phyloP scores from a whole-genome alignment of 805 yeast species.

The Tetrapisispora namnaoensis region DNA sequence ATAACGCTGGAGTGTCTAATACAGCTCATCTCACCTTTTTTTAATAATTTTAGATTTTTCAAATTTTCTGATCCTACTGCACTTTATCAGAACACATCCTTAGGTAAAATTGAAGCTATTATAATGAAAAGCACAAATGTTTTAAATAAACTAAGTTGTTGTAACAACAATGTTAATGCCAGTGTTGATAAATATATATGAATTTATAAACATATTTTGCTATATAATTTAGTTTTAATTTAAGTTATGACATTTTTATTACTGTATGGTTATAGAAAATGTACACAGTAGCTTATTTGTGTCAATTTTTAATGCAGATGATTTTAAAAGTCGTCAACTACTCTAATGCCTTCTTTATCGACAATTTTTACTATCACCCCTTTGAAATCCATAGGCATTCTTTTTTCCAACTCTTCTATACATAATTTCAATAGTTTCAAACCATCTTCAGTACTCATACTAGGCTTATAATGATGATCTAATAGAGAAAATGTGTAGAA shows the following conservation, averaged over 20 bases:
- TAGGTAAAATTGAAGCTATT: no score
- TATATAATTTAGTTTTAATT: no score
- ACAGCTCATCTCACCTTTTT: no score
- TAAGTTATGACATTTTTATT: no score
- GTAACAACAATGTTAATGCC: no score
- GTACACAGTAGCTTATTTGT: background rate
- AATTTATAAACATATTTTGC: background rate
- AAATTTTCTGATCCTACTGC: no score
- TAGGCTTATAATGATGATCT: constrained; percentile 80
- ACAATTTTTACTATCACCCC: constrained; percentile 67
- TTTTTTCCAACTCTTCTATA: constrained; percentile 63
- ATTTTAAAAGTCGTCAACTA: constrained; percentile 22
- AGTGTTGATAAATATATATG: background rate
- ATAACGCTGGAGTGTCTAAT: no score
- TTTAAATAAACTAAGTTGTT: no score
- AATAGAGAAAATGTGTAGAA: constrained; percentile 83
- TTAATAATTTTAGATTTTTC: no score
- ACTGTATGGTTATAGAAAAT: no score
- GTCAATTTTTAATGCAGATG: background rate
- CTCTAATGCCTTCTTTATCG: constrained; percentile 50
- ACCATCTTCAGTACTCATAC: constrained; percentile 70
- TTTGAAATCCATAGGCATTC: constrained; percentile 79
- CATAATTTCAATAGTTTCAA: constrained; percentile 62
- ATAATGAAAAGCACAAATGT: no score
- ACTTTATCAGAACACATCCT: no score